Evolutionary conservation across 257 asterid species (phyloP).

Genomic region (Penstemon davidsonii): DNA sequence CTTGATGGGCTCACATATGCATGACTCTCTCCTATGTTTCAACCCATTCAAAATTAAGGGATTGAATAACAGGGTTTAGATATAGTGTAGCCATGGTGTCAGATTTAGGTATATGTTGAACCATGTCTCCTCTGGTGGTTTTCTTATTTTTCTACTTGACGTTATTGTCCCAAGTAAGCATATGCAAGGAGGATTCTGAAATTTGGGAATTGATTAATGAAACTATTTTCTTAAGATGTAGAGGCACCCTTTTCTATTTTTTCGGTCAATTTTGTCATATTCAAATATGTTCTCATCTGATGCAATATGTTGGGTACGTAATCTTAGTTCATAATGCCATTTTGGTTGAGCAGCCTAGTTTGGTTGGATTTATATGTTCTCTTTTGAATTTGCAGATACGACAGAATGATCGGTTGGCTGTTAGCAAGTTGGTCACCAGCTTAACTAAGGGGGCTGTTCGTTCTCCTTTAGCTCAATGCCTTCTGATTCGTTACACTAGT

Average conservation of each 20-base stretch:
- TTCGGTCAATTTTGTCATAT: constrained; percentile 15
- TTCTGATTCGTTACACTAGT: constrained; percentile 87
- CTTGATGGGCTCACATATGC: constrained; percentile 18
- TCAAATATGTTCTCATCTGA: background rate
- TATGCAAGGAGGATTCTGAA: background rate
- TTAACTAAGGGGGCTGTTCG: constrained; percentile 94
- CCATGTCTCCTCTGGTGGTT: background rate
- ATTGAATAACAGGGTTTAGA: background rate
- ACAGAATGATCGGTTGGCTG: constrained; percentile 93
- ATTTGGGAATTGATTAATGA: background rate
- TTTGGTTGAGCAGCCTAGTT: constrained; percentile 19
- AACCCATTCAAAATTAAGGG: background rate
- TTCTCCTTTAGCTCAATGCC: constrained; percentile 94
- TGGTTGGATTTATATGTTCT: constrained; percentile 24
- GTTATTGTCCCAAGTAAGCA: constrained; percentile 2
- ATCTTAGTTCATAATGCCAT: background rate
- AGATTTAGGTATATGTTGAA: constrained; percentile 8
- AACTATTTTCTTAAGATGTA: background rate
- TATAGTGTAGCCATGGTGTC: constrained; percentile 10
- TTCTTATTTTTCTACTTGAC: background rate
- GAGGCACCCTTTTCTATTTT: background rate
- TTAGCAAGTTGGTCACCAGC: constrained; percentile 88
- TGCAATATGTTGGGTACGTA: background rate
- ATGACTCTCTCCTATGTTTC: background rate
- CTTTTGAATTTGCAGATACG: constrained; percentile 62